Evolutionary conservation across 1,284 basidiomycete genomes (phyloP).

Genomic region (Mycena sp.): DNA sequence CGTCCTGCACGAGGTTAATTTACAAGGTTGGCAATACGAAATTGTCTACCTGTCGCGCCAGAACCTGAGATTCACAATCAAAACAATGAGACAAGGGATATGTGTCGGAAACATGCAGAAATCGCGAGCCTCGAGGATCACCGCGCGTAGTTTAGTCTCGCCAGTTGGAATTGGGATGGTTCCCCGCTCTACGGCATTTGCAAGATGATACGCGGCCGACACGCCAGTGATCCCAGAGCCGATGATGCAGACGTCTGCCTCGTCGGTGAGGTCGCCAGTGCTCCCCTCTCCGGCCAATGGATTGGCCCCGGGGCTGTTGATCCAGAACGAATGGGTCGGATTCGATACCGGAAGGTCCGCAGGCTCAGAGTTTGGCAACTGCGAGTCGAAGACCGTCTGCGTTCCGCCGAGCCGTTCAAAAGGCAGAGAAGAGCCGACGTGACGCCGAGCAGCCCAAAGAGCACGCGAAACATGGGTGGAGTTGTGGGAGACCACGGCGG

Average conservation of each 20-base stretch:
- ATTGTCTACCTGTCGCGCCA: slow-evolving; percentile 75
- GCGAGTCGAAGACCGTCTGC: not conserved
- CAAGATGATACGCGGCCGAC: slow-evolving; percentile 76
- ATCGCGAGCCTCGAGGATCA: slow-evolving; percentile 80
- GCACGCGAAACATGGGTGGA: too few species aligned
- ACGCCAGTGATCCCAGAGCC: slow-evolving; percentile 83
- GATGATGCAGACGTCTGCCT: slow-evolving; percentile 80
- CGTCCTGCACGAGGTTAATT: slow-evolving; percentile 55
- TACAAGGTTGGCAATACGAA: not conserved
- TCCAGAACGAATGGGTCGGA: slow-evolving; percentile 78
- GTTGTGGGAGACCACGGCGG: too few species aligned
- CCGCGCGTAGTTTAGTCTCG: slow-evolving; percentile 52
- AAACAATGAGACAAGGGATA: slow-evolving; percentile 4
- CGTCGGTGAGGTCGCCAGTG: slow-evolving; percentile 58
- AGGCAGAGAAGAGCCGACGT: slow-evolving; percentile 5
- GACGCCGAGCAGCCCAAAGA: too few species aligned
- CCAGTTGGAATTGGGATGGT: slow-evolving; percentile 7
- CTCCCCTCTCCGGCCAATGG: slow-evolving; percentile 73
- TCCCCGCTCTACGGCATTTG: slow-evolving; percentile 41
- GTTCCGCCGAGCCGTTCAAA: not conserved
- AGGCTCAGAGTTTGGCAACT: not conserved
- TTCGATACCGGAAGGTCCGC: slow-evolving; percentile 60
- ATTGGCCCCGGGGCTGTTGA: slow-evolving; percentile 65
- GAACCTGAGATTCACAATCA: slow-evolving; percentile 61
- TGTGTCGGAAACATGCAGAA: slow-evolving; percentile 67